These are phyloP conservation scores for Colletotrichum sp. DNA, from an alignment of 2,329 filamentous ascomycete species.

Conservation along the genomic window DNA sequence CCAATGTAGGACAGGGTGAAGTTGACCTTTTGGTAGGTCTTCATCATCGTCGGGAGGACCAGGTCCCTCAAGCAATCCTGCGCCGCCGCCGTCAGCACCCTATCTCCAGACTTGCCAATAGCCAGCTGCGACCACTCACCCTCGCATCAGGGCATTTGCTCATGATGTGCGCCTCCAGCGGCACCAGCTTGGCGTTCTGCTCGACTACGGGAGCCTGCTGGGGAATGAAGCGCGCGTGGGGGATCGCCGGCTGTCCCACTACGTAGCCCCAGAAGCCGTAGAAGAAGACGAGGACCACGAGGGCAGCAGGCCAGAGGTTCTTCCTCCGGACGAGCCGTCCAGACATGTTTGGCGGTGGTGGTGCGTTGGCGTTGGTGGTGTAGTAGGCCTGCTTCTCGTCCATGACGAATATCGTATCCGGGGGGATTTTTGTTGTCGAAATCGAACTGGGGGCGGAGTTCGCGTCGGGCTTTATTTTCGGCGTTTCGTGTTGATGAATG, in stretches of 20 bases:
- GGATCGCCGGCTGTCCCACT: neutral
- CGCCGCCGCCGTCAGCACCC: neutral
- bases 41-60: conserved; percentile 86
- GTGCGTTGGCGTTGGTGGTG: neutral
- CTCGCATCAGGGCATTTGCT: conserved; percentile 93
- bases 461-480: neutral
- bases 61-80: conserved; percentile 80
- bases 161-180: conserved; percentile 95
- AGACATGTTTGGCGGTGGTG: neutral
- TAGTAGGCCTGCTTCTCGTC: conserved; percentile 20
- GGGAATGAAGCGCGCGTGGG: neutral
- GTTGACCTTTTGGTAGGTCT: conserved; percentile 82
- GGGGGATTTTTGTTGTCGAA: neutral
- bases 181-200: conserved; percentile 55
- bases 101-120: neutral
- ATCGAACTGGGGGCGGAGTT: neutral
- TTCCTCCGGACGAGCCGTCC: conserved; percentile 1
- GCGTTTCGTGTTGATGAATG: neutral
- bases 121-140: conserved; percentile 37
- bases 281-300: neutral
- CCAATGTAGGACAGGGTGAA: conserved; percentile 93
- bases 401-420: neutral
- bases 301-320: neutral
- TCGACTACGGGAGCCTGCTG: neutral
- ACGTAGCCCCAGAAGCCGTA: conserved; percentile 12